Evolutionary conservation across 768 basidiomycete species (phyloP).

Genomic region (Phanerodontia chrysosporium): DNA sequence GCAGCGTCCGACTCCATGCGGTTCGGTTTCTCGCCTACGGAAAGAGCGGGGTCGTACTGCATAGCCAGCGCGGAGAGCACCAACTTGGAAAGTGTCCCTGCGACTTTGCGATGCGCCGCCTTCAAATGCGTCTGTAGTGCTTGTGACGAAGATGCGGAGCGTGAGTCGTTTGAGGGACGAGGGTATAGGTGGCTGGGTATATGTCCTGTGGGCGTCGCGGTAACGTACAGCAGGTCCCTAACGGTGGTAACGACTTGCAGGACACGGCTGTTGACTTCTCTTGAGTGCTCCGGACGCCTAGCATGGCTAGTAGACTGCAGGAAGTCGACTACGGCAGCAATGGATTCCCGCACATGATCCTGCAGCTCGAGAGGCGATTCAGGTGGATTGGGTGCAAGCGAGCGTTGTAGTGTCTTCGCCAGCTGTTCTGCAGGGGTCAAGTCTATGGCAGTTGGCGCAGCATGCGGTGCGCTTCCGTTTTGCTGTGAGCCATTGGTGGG

Average conservation of each 20-base stretch:
- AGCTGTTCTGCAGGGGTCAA: constrained; percentile 65
- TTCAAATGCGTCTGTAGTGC: constrained; percentile 55
- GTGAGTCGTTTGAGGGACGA: constrained; percentile 42
- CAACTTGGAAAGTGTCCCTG: constrained; percentile 84
- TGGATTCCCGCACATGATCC: constrained; percentile 51
- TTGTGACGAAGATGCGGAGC: constrained; percentile 37
- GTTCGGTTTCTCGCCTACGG: constrained; percentile 45
- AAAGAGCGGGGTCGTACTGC: constrained; percentile 70
- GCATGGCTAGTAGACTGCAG: constrained; percentile 43
- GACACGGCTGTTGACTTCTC: constrained; percentile 59
- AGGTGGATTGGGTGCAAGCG: constrained; percentile 52
- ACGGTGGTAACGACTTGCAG: constrained; percentile 63
- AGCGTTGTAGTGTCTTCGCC: constrained; percentile 60
- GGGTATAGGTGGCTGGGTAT: constrained; percentile 54
- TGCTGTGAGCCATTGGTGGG: constrained; percentile 14
- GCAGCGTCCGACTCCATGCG: constrained; percentile 75
- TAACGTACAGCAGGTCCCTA: constrained; percentile 62
- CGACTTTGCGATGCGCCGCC: constrained; percentile 79
- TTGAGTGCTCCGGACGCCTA: constrained; percentile 51
- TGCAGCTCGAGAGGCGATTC: constrained; percentile 61
- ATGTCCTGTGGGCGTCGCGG: constrained; percentile 41
- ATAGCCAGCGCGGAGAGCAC: constrained; percentile 89
- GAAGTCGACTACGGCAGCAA: constrained; percentile 59
- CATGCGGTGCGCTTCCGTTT: background rate
- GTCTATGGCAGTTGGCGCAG: background rate